Evolutionary conservation across 805 yeast genomes (phyloP).

Genomic region (Wilhelminamyces savonicus): DNA sequence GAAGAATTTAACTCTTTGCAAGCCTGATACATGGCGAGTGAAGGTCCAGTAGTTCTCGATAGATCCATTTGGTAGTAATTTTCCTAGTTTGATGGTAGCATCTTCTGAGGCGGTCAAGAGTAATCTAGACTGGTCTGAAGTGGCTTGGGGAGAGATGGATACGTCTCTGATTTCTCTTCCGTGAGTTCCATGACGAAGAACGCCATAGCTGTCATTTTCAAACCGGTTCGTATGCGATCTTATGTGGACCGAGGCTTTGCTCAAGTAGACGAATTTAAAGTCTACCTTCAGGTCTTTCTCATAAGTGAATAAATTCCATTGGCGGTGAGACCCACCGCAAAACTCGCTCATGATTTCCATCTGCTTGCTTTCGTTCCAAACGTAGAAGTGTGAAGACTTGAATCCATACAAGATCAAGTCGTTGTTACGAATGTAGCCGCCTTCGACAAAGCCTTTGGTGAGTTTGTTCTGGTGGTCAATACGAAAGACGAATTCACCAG

Average conservation of each 20-base stretch:
- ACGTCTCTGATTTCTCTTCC: slow-evolving; percentile 88
- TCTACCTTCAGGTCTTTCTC: background rate
- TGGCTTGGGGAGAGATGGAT: slow-evolving; percentile 37
- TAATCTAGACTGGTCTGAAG: slow-evolving; percentile 26
- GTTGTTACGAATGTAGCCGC: slow-evolving; percentile 41
- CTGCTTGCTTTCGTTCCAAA: slow-evolving; percentile 78
- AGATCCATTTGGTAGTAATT: slow-evolving; percentile 31
- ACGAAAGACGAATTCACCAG: slow-evolving; percentile 7
- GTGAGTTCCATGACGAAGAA: slow-evolving; percentile 61
- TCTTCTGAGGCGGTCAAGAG: slow-evolving; percentile 86
- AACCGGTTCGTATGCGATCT: slow-evolving; percentile 19
- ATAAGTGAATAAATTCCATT: slow-evolving; percentile 52
- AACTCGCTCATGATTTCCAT: slow-evolving; percentile 59
- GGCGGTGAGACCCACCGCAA: slow-evolving; percentile 91
- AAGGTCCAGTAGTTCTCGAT: slow-evolving; percentile 51
- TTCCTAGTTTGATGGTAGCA: slow-evolving; percentile 63
- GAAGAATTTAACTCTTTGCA: slow-evolving; percentile 67
- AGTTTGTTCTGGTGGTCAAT: slow-evolving; percentile 54
- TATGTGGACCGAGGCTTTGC: slow-evolving; percentile 41
- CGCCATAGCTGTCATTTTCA: slow-evolving; percentile 11
- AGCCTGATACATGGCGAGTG: slow-evolving; percentile 82
- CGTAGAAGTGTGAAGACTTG: slow-evolving; percentile 67
- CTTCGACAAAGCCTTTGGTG: slow-evolving; percentile 77
- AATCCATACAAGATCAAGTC: slow-evolving; percentile 73
- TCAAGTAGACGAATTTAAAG: slow-evolving; percentile 49